Evolutionary conservation across 2,329 filamentous ascomycete species (phyloP), one percentile per base, ranked within the genome.

Genomic region (Colletotrichum costaricense): DNA sequence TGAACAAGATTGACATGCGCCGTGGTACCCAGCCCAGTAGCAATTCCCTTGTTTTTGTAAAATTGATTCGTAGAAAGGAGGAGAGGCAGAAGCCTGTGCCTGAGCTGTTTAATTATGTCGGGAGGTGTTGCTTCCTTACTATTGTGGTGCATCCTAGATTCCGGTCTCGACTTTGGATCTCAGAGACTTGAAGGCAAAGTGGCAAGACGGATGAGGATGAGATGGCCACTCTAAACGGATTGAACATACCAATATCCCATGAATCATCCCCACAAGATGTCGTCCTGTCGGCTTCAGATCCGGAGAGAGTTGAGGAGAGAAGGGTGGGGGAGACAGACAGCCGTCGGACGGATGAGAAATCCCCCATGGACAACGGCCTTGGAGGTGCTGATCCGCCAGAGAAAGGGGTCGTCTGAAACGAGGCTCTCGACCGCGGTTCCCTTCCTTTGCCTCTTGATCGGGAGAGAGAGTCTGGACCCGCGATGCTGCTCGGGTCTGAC

Each of bases 321-420:
- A 19, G 14, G 14, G 19, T 42, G 16, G 14, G 11, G 38, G 38
- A 7, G 19, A 49, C 19, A n/a, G 42, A n/a, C 42, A 49, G 42
- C 42, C n/a, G 42, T 22, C 42, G 19, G 42, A 49, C 19, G 42
- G 42, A 49, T 22, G 42, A 49, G 42, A 49, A n/a, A n/a, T 49
- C 8, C 19, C 19, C 7, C 42, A 22, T 22, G 52, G n/a, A 46
- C 49, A 26, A 26, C 22, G 52, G 70, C 70, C 54, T 30, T 1
- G 38, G 38, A 42, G 46, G 4, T n/a, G 54, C 56, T 26, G 66
- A 54, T 52, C 58, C 66, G 66, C 58, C 46, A 30, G 54, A 56
- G 66, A 16, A 26, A 19, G 38, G 46, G 46, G 14, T n/a, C 42
- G 46, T 60, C 59, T 73, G 70, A 73, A 73, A 73, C 70, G 54